Conservation (phyloP, 176 grass and related monocot species). For the Carex kokanica region DNA sequence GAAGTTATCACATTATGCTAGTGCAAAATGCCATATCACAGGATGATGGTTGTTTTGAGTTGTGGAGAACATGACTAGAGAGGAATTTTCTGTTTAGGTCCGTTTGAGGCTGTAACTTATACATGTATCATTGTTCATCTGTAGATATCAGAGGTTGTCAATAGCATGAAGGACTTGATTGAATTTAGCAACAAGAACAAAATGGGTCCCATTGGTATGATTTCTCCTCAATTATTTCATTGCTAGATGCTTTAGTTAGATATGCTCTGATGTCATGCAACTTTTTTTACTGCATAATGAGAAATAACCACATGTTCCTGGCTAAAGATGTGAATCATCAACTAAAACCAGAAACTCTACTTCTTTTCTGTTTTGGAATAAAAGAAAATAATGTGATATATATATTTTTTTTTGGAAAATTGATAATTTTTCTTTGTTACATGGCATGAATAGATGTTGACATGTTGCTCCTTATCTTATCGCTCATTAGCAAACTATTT, state of each 20-base stretch:
- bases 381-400: not conserved
- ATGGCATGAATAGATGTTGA: not conserved
- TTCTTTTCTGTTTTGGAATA: not conserved
- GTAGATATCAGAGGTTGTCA: slow-evolving; percentile 97
- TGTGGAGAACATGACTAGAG: not conserved
- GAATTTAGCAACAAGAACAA: slow-evolving; percentile 80
- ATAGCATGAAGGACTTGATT: slow-evolving; percentile 98
- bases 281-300: not conserved
- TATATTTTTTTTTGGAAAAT: not conserved
- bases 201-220: slow-evolving; percentile 77
- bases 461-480: slow-evolving; percentile 17
- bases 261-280: not conserved
- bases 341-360: not conserved
- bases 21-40: not conserved
- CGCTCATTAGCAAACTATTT: not conserved
- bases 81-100: not conserved
- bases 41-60: not conserved
- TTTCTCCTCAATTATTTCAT: not conserved
- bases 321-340: not conserved
- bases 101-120: not conserved
- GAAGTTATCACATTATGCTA: not conserved
- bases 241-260: not conserved
- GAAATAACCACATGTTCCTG: not conserved
- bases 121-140: slow-evolving; percentile 3
- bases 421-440: not conserved